Conservation (phyloP, 768 basidiomycete genomes). For the Mycena indigotica region DNA sequence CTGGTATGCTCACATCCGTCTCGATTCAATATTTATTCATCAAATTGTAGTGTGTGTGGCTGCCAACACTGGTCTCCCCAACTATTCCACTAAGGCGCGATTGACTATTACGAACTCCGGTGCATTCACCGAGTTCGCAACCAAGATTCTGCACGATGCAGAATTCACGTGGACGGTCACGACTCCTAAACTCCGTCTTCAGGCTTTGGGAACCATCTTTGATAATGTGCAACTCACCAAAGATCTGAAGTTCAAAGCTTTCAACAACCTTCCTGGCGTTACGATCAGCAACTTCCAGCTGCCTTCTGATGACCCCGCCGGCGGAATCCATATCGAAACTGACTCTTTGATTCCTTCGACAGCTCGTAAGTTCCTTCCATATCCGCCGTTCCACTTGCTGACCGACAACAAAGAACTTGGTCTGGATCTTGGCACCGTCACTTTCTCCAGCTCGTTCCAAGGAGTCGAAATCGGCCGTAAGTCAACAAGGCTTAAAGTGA, state of each 20-base stretch:
- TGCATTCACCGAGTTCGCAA: constrained; percentile 69
- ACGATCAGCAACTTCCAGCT: constrained; percentile 72
- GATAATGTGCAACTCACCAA: constrained; percentile 65
- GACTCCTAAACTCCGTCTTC: constrained; percentile 61
- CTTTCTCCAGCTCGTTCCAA: constrained; percentile 64
- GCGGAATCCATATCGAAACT: constrained; percentile 72
- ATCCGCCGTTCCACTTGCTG: constrained; percentile 6
- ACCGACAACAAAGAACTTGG: constrained; percentile 52
- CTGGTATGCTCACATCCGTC: constrained; percentile 40
- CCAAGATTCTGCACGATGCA: constrained; percentile 62
- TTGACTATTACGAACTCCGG: constrained; percentile 58
- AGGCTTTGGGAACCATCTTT: constrained; percentile 69
- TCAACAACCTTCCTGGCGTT: constrained; percentile 70
- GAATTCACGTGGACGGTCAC: constrained; percentile 73
- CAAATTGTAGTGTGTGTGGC: constrained; percentile 58
- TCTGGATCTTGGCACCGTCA: constrained; percentile 66
- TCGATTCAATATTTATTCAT: background rate
- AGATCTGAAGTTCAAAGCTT: constrained; percentile 64
- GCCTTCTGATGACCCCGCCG: constrained; percentile 66
- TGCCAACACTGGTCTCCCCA: constrained; percentile 66
- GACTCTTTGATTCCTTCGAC: constrained; percentile 67
- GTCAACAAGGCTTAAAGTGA: no score
- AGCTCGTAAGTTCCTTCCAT: constrained; percentile 50
- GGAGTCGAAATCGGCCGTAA: constrained; percentile 61
- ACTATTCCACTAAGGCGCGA: constrained; percentile 54